Base-by-base conservation (phyloP, 129 eudicot species). In the Solidago caesia region DNA sequence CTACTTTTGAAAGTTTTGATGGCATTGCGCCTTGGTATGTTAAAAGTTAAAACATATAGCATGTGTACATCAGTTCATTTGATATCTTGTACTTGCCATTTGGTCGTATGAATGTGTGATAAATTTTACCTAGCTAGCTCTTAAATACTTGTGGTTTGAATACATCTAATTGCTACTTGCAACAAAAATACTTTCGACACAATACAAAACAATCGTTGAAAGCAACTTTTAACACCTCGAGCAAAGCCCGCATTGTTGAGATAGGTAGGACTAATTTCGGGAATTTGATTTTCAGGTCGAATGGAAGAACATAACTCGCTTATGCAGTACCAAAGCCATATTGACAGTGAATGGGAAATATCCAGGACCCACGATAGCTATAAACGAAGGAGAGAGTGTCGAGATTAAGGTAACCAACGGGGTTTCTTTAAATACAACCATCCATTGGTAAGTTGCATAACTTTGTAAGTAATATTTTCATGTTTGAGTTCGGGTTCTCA, bases 341-440 rank as follows among this genome's bases (percentile, higher is more conserved):
- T 68, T 88, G 46, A 91, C 95, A 0, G 88, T 91, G 58, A 91
- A 91, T 69, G 97, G 97, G n/a, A 70, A 80, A 80, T 91, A 73
- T 77, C 97, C 97, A 21, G 97, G 97, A 74, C 97, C 97, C 63
- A 88, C 82, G 7, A 88, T 91, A 44, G 79, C 84, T 15, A 87
- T 91, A 73, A 77, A 79, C 48, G 97, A 91, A 86, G 97, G 97
- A 42, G 97, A 91, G 11, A 52, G 79, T 60, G 90, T 91, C 33
- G 82, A 82, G 81, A 75, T 91, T 25, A 84, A 66, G 68, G 97
- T 91, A 70, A 82, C 87, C 7, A 91, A 91, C 66, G 64, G 68
- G 10, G 90, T 83, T 44, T 47, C 83, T 8, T 64, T 74, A 62
- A 88, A 91, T 88, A 91, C 97, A 27, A 91, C 97, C 6, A 83